A percentile compares a stretch with the other conserved stretches of the same genome.
Evolutionary conservation across 192 early-diverging fungal species (phyloP).

Genomic region (Entomortierella chlamydospora): DNA sequence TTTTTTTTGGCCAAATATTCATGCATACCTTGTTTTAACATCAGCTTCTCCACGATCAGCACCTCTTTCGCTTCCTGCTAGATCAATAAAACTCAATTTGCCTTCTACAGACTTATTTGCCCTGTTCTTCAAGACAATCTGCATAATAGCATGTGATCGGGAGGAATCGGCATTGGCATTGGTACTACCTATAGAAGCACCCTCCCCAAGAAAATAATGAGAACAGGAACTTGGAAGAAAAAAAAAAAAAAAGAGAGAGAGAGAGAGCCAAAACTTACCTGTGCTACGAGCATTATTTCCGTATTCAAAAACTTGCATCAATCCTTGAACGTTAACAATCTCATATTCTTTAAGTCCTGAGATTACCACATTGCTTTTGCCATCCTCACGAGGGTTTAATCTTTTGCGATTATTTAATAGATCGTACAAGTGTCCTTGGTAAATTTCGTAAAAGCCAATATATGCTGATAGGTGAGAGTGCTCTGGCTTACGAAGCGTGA

Average conservation of each 20-base stretch:
- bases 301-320: constrained; percentile 95
- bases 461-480: constrained; percentile 81
- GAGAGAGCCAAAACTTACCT: constrained; percentile 60
- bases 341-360: constrained; percentile 88
- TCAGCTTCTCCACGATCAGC: constrained; percentile 96
- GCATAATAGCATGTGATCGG: constrained; percentile 96
- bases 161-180: constrained; percentile 97
- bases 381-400: constrained; percentile 95
- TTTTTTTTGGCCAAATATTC: not conserved
- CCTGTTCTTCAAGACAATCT: constrained; percentile 85
- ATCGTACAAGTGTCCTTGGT: constrained; percentile 95
- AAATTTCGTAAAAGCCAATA: constrained; percentile 97
- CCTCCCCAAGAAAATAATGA: not conserved
- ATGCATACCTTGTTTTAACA: constrained; percentile 82
- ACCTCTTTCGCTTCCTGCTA: constrained; percentile 98
- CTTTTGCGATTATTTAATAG: constrained; percentile 89
- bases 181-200: constrained; percentile 72
- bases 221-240: too few species aligned
- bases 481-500: constrained; percentile 73
- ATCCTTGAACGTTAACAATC: constrained; percentile 83
- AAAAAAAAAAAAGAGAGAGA: too few species aligned
- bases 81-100: constrained; percentile 97
- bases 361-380: constrained; percentile 93
- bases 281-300: constrained; percentile 91
- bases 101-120: constrained; percentile 54